Percentiles rank a stretch among this genome's conserved stretches.
These are phyloP conservation scores for Hemisphaericaspora lyxosophila DNA, from an alignment of 1,139 yeast species.

Conservation along the genomic window DNA sequence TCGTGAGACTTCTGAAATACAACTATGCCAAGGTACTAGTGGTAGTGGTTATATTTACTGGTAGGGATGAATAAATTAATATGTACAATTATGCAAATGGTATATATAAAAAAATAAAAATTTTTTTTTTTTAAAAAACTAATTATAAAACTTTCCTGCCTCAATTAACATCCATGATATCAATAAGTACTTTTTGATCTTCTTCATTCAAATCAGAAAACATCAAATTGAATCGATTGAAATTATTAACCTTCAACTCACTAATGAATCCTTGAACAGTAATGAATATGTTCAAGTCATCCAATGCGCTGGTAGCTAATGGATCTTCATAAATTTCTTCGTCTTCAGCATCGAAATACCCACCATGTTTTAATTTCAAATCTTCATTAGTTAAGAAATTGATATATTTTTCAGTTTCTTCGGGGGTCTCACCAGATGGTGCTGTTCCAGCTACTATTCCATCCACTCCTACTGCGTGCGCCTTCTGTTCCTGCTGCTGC, in stretches of 20 bases:
- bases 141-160: background rate
- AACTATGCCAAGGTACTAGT: too few relatives aligned
- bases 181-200: conserved; percentile 14
- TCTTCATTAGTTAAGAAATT: conserved; percentile 17
- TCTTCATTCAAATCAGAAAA: conserved; percentile 16
- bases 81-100: background rate
- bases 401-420: conserved; percentile 14
- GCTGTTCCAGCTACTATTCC: background rate
- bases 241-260: conserved; percentile 14
- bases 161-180: conserved; percentile 10
- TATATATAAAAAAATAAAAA: too few relatives aligned
- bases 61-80: too few relatives aligned
- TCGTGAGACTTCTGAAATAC: too few relatives aligned
- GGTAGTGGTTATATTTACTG: too few relatives aligned
- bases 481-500: background rate
- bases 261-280: conserved; percentile 12
- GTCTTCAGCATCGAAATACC: conserved; percentile 44
- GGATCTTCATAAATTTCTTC: conserved; percentile 79
- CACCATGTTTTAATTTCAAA: conserved; percentile 36
- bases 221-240: conserved; percentile 14
- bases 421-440: conserved; percentile 14
- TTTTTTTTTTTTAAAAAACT: background rate
- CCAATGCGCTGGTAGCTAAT: conserved; percentile 73
- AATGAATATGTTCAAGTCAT: conserved; percentile 56
- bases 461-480: too few relatives aligned